These are phyloP conservation scores for Aspergillus glaucus DNA, from an alignment of 2,329 filamentous ascomycete species.

Conservation along the genomic window DNA sequence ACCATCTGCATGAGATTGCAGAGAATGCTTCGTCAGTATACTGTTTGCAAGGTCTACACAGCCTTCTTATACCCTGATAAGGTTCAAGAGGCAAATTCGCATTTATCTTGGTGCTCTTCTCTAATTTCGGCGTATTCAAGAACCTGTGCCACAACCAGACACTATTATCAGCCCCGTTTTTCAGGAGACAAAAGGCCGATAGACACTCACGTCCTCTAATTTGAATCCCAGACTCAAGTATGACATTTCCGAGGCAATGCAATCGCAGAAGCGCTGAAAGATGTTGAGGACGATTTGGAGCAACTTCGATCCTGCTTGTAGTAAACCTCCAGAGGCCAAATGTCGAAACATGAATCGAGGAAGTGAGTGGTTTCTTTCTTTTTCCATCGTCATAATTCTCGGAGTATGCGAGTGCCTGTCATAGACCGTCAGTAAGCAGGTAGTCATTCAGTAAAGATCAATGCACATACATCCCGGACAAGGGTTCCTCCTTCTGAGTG, in stretches of 20 bases:
- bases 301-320: constrained; percentile 18
- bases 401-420: constrained; percentile 31
- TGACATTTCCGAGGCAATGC: too few species aligned
- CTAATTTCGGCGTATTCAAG: too few species aligned
- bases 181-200: too few species aligned
- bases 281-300: too few species aligned
- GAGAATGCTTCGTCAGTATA: too few species aligned
- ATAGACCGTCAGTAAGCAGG: not conserved
- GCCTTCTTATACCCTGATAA: too few species aligned
- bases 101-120: constrained; percentile 23
- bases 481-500: constrained; percentile 21
- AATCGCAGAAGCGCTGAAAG: too few species aligned
- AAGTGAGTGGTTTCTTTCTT: constrained; percentile 4
- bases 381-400: constrained; percentile 14
- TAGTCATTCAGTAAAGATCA: not conserved
- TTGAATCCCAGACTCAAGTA: constrained; percentile 44
- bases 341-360: constrained; percentile 28
- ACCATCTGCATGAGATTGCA: too few species aligned
- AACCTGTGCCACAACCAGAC: constrained; percentile 4
- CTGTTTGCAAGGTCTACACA: too few species aligned
- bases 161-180: constrained; percentile 8
- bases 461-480: constrained; percentile 30
- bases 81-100: constrained; percentile 14
- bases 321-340: constrained; percentile 39
- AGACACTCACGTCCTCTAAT: constrained; percentile 23